These are phyloP conservation scores for Zoysia japonica DNA, from an alignment of 176 grass and related monocot genomes.

Conservation along the genomic window DNA sequence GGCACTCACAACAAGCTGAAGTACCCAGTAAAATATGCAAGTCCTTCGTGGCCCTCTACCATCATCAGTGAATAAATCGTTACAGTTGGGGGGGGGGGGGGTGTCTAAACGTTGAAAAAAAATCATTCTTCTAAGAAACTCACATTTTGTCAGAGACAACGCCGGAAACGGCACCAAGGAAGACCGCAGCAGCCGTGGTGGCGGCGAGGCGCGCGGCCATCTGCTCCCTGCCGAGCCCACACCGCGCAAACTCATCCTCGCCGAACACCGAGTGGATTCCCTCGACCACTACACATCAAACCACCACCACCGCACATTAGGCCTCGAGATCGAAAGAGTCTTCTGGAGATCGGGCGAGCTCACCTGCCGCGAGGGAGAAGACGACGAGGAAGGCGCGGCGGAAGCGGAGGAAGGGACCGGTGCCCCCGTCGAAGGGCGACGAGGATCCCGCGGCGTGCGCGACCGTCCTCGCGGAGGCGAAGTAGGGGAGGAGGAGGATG, in stretches of 20 bases:
- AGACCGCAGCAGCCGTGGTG: conserved; percentile 36
- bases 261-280: conserved; percentile 75
- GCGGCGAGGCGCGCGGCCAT: conserved; percentile 59
- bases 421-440: conserved; percentile 56
- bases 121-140: conserved; percentile 23
- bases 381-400: conserved; percentile 72
- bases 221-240: conserved; percentile 63
- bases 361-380: conserved; percentile 82
- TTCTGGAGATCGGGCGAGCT: not conserved
- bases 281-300: conserved; percentile 58
- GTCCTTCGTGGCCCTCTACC: conserved; percentile 64
- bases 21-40: conserved; percentile 71
- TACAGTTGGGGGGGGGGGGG: not conserved
- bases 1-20: conserved; percentile 65
- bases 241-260: conserved; percentile 68
- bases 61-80: conserved; percentile 32
- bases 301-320: not conserved
- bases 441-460: conserved; percentile 16
- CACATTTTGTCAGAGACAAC: conserved; percentile 77
- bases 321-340: not conserved
- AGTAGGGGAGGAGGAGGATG: conserved; percentile 67
- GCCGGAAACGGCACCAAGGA: conserved; percentile 66
- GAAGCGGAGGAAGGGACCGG: conserved; percentile 61
- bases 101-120: not conserved
- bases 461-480: conserved; percentile 23